Conservation (phyloP, 1,284 basidiomycete genomes). For the Trichosporon ovoides region DNA sequence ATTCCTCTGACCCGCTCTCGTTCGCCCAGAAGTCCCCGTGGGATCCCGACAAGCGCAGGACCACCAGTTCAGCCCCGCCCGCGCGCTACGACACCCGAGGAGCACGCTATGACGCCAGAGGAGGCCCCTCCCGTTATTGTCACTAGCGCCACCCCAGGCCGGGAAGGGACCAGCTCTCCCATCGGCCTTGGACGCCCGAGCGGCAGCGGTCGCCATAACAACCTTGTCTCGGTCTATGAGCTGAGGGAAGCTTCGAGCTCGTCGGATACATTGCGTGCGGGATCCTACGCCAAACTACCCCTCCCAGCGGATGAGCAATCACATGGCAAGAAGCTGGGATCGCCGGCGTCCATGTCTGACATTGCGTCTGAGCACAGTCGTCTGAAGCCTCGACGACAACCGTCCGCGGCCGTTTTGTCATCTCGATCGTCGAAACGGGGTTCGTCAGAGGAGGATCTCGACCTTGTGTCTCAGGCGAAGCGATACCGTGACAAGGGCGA, state of each 20-base stretch:
- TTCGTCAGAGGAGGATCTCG: slow-evolving; percentile 6
- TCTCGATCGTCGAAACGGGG: not conserved
- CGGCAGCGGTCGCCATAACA: not conserved
- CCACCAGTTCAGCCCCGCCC: not conserved
- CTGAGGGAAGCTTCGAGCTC: not conserved
- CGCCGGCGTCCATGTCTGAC: slow-evolving; percentile 4
- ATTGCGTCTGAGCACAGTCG: not conserved
- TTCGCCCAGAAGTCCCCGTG: not conserved
- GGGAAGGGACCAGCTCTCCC: not conserved
- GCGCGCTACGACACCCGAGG: not conserved
- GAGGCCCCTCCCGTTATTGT: slow-evolving; percentile 2
- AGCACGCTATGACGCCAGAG: not conserved
- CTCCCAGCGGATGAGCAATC: not conserved
- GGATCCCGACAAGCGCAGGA: not conserved
- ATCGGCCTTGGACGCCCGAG: not conserved
- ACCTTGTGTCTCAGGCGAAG: slow-evolving; percentile 32
- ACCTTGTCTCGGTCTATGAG: slow-evolving; percentile 1
- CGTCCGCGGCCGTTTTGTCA: not conserved
- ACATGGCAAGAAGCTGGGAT: not conserved
- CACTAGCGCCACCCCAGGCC: not conserved
- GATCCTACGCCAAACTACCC: not conserved
- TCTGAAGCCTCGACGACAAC: not conserved
- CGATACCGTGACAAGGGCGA: slow-evolving; percentile 39
- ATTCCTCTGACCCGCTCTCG: slow-evolving; percentile 1
- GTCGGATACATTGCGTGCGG: not conserved